A percentile compares a stretch with the other conserved stretches of the same genome.
Conservation (phyloP, 441 rosid genomes). For the Erysimum pusillum region DNA sequence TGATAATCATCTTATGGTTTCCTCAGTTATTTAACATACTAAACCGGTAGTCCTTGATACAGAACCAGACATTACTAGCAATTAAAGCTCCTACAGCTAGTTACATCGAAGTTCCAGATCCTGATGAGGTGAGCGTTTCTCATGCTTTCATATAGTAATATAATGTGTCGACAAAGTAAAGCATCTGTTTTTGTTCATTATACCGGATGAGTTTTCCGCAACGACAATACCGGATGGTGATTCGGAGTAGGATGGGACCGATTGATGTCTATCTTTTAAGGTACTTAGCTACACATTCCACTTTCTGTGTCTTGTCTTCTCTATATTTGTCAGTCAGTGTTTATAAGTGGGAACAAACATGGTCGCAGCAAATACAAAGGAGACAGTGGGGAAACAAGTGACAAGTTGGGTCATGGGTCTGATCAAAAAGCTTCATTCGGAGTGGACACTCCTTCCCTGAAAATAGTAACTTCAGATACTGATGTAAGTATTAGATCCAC, state of each 20-base stretch:
- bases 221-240: constrained; percentile 70
- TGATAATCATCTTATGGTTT: constrained; percentile 22
- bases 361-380: constrained; percentile 58
- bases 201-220: constrained; percentile 67
- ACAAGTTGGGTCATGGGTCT: constrained; percentile 40
- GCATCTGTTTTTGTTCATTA: constrained; percentile 24
- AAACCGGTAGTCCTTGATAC: constrained; percentile 39
- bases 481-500: constrained; percentile 56
- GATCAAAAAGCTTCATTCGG: constrained; percentile 36
- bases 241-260: constrained; percentile 79
- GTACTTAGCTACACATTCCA: constrained; percentile 45
- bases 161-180: constrained; percentile 6
- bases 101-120: constrained; percentile 86
- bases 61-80: constrained; percentile 75
- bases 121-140: constrained; percentile 66
- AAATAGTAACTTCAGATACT: constrained; percentile 64
- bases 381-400: constrained; percentile 49
- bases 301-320: constrained; percentile 9
- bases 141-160: background rate
- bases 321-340: background rate
- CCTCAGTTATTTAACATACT: constrained; percentile 2
- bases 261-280: constrained; percentile 77
- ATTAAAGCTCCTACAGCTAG: constrained; percentile 86
- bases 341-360: constrained; percentile 13
- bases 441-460: constrained; percentile 50